Base-by-base conservation (phyloP, 352 stramenopile genomes). In the Phytophthora macrochlamydospora region DNA sequence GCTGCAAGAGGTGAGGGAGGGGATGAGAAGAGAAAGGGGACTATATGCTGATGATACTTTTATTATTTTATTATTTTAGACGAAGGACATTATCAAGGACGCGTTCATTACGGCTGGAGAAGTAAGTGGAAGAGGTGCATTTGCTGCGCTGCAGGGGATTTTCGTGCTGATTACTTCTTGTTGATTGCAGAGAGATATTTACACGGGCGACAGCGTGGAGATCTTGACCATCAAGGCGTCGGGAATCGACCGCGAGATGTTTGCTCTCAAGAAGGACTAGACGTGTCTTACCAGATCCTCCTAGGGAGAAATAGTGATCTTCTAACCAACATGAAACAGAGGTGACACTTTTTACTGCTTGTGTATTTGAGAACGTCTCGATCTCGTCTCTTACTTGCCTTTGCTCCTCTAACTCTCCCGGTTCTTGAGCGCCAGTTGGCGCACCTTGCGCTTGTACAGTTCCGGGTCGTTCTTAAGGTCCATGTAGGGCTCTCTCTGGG, bases 41-140 rank as follows among this genome's bases (percentile, higher is more conserved):
- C 35, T 52, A 42, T 38, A 2, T 43, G 2, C 31, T 11, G 2
- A 30, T 2, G 51, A n/a, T n/a, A n/a, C n/a, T n/a, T n/a, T n/a
- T n/a, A n/a, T n/a, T n/a, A n/a, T 12, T 40, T 40, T 40, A 11
- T 40, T 40, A 40, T 35, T 31, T 5, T 48, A 87, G 76, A 93
- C 97, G 38, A 98, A 99, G 70, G 90, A 98, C 71, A 97, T 99
- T 73, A 96, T 99, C 68, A 99, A 99, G 87, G 97, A 99, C 73
- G 93, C 93, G 11, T 99, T 99, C 77, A 87, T 99, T 64, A 98
- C 96, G 40, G 97, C 97, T 62, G 97, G 96, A 71, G 97, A 99
- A 73, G 85, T 93, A 59, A 40, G 33, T 30, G 6, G 35, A 40
- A 11, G 35, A 40, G 35, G 35, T 44, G 49, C 64, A 7, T 52